Base-by-base conservation (phyloP, 2,329 filamentous ascomycete genomes). In the Paecilomyces variotii region DNA sequence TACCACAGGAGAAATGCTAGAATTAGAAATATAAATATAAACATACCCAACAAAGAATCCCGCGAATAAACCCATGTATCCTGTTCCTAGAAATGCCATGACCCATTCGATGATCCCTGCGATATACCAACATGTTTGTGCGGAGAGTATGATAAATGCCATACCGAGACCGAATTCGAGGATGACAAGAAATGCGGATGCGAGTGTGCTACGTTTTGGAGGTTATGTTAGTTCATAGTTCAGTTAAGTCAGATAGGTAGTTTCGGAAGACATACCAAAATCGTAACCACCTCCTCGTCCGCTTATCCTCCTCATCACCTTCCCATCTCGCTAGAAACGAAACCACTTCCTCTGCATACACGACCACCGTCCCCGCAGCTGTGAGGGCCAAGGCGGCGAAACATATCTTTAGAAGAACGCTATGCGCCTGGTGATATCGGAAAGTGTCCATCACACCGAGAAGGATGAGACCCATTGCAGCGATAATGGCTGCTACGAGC, bases 51-150 rank as follows among this genome's bases (percentile, higher is more conserved):
- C 62, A 11, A 65, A 63, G 27, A 66, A 65, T 10, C 64, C 64
- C 34, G 61, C 60, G 54, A 66, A 65, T 28, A 66, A 39, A 62
- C 64, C 65, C 34, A 66, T 30, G 56, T 66, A 66, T 4, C 59
- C 49, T 7, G 63, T 64, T 0, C 64, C 63, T 14, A 65, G 28
- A 30, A 66, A 66, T 0, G 62, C 64, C 50, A 66, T 65, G 19
- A 65, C 55, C 64, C 64, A 66, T 53, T 66, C 64, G 34, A 66
- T 39, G 10, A 66, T 60, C 4, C 61, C 64, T 12, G 63, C 64
- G 3, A 26, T 30, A 49, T 30, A 25, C 14, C 27, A 25, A 27
- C 24, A 55, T n/a, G 14, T 6, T 3, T 45, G 12, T 45, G 35
- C 35, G 1, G 35, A 19, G 2, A 45, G 35, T 12, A 45, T n/a